A percentile compares a stretch with the other conserved stretches of the same genome.
phyloP scores from a whole-genome alignment of 331 rosid genomes.

The Quercus tomentella region DNA sequence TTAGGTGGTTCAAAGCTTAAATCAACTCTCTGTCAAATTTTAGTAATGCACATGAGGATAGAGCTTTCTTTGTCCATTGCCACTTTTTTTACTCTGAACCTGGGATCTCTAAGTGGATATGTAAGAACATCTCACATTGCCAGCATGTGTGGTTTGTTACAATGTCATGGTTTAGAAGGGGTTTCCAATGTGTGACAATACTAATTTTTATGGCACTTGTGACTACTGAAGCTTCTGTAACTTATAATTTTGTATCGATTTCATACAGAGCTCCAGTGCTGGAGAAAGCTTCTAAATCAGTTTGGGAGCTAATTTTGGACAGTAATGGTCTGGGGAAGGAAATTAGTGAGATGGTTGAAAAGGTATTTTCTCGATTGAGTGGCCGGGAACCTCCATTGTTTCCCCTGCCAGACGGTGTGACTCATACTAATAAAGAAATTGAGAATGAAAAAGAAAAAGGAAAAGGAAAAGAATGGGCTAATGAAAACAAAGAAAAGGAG shows the following conservation, averaged over 20 bases:
- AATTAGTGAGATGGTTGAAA: conserved; percentile 79
- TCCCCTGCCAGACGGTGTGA: conserved; percentile 43
- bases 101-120: background rate
- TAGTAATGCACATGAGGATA: background rate
- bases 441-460: conserved; percentile 46
- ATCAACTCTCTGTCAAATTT: background rate
- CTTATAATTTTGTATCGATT: conserved; percentile 14
- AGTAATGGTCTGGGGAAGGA: conserved; percentile 75
- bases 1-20: background rate
- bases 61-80: background rate
- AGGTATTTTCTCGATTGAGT: conserved; percentile 81
- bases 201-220: background rate
- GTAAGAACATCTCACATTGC: background rate
- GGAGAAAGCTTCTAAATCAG: conserved; percentile 95
- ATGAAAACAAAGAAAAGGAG: conserved; percentile 31
- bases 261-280: conserved; percentile 75
- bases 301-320: conserved; percentile 90
- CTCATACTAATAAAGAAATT: conserved; percentile 35
- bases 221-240: background rate
- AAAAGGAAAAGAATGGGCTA: conserved; percentile 29
- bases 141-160: background rate
- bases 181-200: conserved; percentile 5
- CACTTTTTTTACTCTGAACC: background rate
- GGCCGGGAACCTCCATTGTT: conserved; percentile 85
- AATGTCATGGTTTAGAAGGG: conserved; percentile 6